These are phyloP conservation scores for Podaxis rugospora DNA, from an alignment of 768 basidiomycete species.

Conservation along the genomic window DNA sequence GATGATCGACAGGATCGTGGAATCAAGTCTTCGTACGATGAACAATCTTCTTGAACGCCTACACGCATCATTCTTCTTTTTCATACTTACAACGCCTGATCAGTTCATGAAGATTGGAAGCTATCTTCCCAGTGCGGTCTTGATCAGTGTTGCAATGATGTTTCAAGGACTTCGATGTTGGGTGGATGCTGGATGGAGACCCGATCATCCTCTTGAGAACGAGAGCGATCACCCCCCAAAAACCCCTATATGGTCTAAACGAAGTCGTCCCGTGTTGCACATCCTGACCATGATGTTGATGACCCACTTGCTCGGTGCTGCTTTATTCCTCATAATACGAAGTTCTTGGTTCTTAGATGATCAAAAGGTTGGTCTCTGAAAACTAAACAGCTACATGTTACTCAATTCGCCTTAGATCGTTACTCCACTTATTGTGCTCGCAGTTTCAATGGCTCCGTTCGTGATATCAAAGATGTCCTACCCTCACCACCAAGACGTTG, in stretches of 20 bases:
- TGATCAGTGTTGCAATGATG: conserved; percentile 83
- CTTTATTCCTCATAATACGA: conserved; percentile 46
- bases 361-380: conserved; percentile 28
- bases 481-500: conserved; percentile 21
- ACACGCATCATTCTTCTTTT: conserved; percentile 98
- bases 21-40: conserved; percentile 83
- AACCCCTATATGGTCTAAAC: conserved; percentile 34
- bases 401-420: conserved; percentile 3
- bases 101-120: conserved; percentile 86
- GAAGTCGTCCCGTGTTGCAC: conserved; percentile 50
- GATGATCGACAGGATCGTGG: conserved; percentile 54
- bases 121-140: conserved; percentile 83
- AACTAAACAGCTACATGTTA: background rate
- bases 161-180: conserved; percentile 74
- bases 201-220: conserved; percentile 14
- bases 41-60: conserved; percentile 95
- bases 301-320: conserved; percentile 52
- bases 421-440: conserved; percentile 3
- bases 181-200: conserved; percentile 61
- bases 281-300: conserved; percentile 47
- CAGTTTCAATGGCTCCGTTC: conserved; percentile 27
- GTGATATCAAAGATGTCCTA: conserved; percentile 25
- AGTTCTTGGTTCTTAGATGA: conserved; percentile 39
- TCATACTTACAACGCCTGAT: conserved; percentile 59
- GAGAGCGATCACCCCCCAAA: conserved; percentile 14